Evolutionary conservation across 306 rosid species (phyloP), one percentile per base, ranked within the genome.

Genomic region (Cucumis melo): DNA sequence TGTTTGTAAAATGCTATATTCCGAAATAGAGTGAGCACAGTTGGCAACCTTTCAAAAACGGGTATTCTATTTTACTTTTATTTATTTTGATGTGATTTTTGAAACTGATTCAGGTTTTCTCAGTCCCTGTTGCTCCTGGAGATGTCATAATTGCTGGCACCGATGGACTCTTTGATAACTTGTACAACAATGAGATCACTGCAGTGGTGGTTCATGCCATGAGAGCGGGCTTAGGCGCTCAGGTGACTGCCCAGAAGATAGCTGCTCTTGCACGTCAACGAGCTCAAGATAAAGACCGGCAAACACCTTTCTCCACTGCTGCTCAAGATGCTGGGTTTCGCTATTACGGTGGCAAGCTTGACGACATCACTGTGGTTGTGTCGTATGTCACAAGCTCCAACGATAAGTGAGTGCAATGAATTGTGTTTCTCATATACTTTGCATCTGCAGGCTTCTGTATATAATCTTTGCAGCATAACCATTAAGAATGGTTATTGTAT

Each of bases 181-280:
- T 95, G 54, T 95, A 95, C 84, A 88, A 81, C 76, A 95, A 88
- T 51, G 99, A 95, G 89, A 89, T 95, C n/a, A 90, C 97, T 0
- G 93, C 96, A 0, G 91, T 92, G 64, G 98, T 92, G 78, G 99
- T 95, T 78, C 96, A 95, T 46, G 96, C 96, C 27, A 34, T 83
- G 55, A 89, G 98, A 87, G 88, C 95, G 1, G 91, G 97, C 41
- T 86, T 90, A 41, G 84, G 91, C 60, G 89, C 98, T 50, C 97
- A 92, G 83, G 96, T 84, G 58, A 92, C 97, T 44, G 99, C 99
- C 8, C 99, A 95, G 88, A 95, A 95, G 90, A 89, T 95, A 80
- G 99, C 99, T 21, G 99, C 98, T 6, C 77, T 95, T 84, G 99
- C 98, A 17, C 95, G 98, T 27, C 99, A 92, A 78, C 85, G 99